Evolutionary conservation across 2,329 filamentous ascomycete species (phyloP).

Genomic region (Akanthomyces uredinophilus): DNA sequence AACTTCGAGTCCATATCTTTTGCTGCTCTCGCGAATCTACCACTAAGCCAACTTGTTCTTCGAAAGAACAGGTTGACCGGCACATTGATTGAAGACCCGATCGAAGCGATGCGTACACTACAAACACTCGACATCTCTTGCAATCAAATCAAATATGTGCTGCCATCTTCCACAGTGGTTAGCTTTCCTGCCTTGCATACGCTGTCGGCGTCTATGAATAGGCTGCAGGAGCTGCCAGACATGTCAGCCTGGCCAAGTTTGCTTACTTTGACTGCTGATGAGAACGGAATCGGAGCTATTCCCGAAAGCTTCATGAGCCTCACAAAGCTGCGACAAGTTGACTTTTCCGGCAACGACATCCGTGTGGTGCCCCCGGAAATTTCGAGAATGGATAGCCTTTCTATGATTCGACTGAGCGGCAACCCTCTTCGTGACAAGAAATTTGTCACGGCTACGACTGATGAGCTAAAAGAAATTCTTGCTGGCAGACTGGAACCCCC

Average conservation of each 20-base stretch:
- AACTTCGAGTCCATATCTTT: slow-evolving; percentile 67
- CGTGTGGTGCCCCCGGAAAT: slow-evolving; percentile 69
- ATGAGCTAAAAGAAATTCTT: slow-evolving; percentile 73
- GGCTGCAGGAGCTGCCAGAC: slow-evolving; percentile 66
- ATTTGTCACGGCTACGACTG: slow-evolving; percentile 72
- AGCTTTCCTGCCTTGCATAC: slow-evolving; percentile 66
- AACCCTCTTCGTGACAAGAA: slow-evolving; percentile 89
- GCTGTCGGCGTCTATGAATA: slow-evolving; percentile 75
- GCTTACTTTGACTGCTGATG: slow-evolving; percentile 68
- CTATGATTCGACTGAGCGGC: slow-evolving; percentile 72
- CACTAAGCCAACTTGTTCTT: slow-evolving; percentile 67
- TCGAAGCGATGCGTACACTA: slow-evolving; percentile 56
- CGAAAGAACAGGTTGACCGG: slow-evolving; percentile 75
- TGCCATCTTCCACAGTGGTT: slow-evolving; percentile 41
- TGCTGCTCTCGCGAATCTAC: slow-evolving; percentile 59
- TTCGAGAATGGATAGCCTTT: slow-evolving; percentile 71
- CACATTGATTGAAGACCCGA: slow-evolving; percentile 60
- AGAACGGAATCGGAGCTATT: slow-evolving; percentile 73
- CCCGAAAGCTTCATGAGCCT: slow-evolving; percentile 70
- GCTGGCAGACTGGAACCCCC: slow-evolving; percentile 60
- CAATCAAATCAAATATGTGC: slow-evolving; percentile 62
- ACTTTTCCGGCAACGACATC: slow-evolving; percentile 83
- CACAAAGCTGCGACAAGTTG: slow-evolving; percentile 64
- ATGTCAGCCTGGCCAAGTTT: slow-evolving; percentile 70
- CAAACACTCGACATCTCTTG: slow-evolving; percentile 73